A percentile compares a stretch with the other conserved stretches of the same genome.
These are phyloP conservation scores for Priceomyces carsonii DNA, from an alignment of 805 yeast species.

Conservation along the genomic window DNA sequence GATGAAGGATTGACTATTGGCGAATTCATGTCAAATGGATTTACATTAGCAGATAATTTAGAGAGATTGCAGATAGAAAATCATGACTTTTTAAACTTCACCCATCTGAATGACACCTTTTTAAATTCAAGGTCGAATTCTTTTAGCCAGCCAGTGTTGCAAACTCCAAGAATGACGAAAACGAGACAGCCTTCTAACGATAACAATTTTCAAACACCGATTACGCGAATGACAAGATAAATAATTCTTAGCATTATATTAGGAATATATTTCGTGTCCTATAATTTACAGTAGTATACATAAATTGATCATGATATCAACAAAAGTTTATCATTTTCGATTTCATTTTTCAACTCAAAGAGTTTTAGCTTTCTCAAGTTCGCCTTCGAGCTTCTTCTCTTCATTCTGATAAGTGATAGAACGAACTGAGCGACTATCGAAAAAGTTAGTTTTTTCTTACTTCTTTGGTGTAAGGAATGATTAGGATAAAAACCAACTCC, in stretches of 20 bases:
- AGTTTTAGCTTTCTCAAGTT: slow-evolving; percentile 25
- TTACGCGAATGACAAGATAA: slow-evolving; percentile 33
- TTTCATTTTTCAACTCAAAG: slow-evolving; percentile 28
- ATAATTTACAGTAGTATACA: too few species aligned
- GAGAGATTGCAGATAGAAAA: slow-evolving; percentile 10
- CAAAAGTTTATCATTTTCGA: slow-evolving; percentile 27
- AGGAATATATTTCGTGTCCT: too few species aligned
- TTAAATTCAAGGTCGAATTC: slow-evolving; percentile 8
- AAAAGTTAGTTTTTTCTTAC: slow-evolving; percentile 23
- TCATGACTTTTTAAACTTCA: neutral
- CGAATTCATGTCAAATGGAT: slow-evolving; percentile 37
- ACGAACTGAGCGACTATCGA: slow-evolving; percentile 38
- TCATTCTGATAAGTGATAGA: slow-evolving; percentile 35
- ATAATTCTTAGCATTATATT: too few species aligned
- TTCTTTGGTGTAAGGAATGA: slow-evolving; percentile 11
- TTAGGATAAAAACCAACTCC: slow-evolving; percentile 36
- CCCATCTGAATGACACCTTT: slow-evolving; percentile 18
- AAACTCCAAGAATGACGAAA: slow-evolving; percentile 41
- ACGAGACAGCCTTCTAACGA: slow-evolving; percentile 41
- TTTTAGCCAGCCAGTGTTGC: slow-evolving; percentile 14
- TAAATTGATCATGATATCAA: slow-evolving; percentile 6
- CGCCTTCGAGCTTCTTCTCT: slow-evolving; percentile 27
- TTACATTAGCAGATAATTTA: slow-evolving; percentile 13
- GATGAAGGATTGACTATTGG: slow-evolving; percentile 24
- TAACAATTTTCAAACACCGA: slow-evolving; percentile 42